Evolutionary conservation across 2,329 filamentous ascomycete species (phyloP).

Genomic region (Fusarium domesticum): DNA sequence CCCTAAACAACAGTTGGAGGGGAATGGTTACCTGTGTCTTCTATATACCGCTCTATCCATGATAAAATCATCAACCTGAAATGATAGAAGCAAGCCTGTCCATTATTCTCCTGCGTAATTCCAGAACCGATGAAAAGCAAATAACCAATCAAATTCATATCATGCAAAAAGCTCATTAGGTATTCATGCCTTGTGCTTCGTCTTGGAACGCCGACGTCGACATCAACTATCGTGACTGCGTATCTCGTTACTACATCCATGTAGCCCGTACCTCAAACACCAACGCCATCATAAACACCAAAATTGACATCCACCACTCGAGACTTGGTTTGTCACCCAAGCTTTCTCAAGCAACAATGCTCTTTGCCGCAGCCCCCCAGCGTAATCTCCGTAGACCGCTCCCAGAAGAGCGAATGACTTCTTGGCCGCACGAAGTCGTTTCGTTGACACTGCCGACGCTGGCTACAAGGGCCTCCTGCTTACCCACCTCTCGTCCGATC

Average conservation of each 20-base stretch:
- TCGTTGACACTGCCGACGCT: conserved; percentile 41
- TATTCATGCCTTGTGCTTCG: neutral
- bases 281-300: neutral
- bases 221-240: neutral
- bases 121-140: neutral
- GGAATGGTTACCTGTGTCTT: neutral
- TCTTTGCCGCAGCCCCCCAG: conserved; percentile 53
- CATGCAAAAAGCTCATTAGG: neutral
- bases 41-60: neutral
- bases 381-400: conserved; percentile 52
- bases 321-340: too few species aligned
- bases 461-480: conserved; percentile 53
- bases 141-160: neutral
- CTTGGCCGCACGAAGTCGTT: conserved; percentile 49
- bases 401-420: conserved; percentile 51
- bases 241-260: neutral
- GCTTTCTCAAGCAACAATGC: conserved; percentile 43
- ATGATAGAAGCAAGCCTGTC: neutral
- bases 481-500: conserved; percentile 63
- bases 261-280: too few species aligned
- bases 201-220: neutral
- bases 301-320: neutral
- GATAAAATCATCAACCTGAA: neutral
- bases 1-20: neutral
- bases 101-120: neutral